A percentile compares a stretch with the other conserved stretches of the same genome.
Evolutionary conservation across 305 asterid genomes (phyloP).

Genomic region (Fraxinus xanthoxyloides): DNA sequence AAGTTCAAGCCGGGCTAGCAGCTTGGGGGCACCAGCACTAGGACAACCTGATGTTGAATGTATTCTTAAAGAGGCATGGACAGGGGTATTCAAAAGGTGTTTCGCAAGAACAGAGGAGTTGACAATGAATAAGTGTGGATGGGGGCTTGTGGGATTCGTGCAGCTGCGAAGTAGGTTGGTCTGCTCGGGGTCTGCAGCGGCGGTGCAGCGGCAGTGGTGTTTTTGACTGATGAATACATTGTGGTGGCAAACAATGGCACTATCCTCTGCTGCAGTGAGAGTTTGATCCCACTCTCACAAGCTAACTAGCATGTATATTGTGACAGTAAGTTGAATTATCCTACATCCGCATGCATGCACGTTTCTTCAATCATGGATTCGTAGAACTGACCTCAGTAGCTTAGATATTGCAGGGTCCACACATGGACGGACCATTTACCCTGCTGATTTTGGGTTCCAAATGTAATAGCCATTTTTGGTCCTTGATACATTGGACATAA

Average conservation of each 20-base stretch:
- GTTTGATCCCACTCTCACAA: constrained; percentile 48
- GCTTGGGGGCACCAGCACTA: not conserved
- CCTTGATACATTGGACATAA: not conserved
- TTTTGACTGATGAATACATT: constrained; percentile 34
- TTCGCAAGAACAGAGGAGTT: constrained; percentile 36
- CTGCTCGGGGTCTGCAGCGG: constrained; percentile 46
- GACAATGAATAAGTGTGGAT: constrained; percentile 28
- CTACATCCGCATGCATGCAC: not conserved
- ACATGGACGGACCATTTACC: not conserved
- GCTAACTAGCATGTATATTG: constrained; percentile 23
- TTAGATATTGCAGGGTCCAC: not conserved
- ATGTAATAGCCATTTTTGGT: not conserved
- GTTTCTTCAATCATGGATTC: not conserved
- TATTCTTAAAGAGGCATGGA: constrained; percentile 30
- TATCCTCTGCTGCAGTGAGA: constrained; percentile 39
- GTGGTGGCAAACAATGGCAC: constrained; percentile 57
- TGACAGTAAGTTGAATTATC: not conserved
- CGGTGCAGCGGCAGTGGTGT: constrained; percentile 46
- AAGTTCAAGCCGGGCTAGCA: not conserved
- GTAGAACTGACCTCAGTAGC: not conserved
- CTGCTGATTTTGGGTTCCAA: not conserved
- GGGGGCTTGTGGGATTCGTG: constrained; percentile 31
- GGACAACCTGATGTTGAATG: not conserved
- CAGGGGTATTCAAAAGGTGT: constrained; percentile 17
- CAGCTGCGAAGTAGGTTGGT: constrained; percentile 18